Base-by-base conservation (phyloP, 1,284 basidiomycete genomes). In the Marasmius sp. region DNA sequence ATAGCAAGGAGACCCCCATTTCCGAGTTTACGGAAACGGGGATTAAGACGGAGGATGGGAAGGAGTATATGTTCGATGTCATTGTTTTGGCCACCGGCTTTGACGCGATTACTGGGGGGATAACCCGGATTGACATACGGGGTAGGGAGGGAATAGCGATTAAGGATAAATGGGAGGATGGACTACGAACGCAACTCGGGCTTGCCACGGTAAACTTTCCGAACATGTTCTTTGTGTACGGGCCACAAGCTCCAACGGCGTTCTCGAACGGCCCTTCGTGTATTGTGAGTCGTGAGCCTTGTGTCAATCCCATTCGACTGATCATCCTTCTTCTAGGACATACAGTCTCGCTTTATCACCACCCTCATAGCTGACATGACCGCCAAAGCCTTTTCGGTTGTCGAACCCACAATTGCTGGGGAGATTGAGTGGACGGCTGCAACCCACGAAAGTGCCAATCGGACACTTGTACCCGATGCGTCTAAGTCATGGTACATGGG, bases 201-300 rank as follows among this genome's bases (percentile, higher is more conserved):
- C 18, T 71, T 61, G 59, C 64, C 14, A 62, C 54, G 0, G 55
- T 64, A 5, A 58, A 59, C 11, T 71, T 64, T 53, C 71, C 70
- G 0, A 71, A 72, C 51, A 67, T 71, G 70, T 71, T 72, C 57
- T 69, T 72, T 58, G 52, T 61, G 8, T 69, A 71, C 50, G 71
- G 70, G 4, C 68, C 68, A 4, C 70, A 72, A 9, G 68, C 60
- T 16, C 68, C 69, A 18, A 70, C 67, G 4, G 67, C 68, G 0
- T 63, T 68, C 6, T 66, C 63, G 38, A 72, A 71, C 45, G 70
- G 70, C 0, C 70, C 68, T 6, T 66, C 67, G 0, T 70, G 69
- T 34, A 45, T 59, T 12, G 70, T 72, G 58, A 33, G 68, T 64
- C 3, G 27, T n/a, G 20, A 20, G 8, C 43, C 14, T n/a, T 14